Conservation (phyloP, 495 filamentous ascomycete genomes). For the Aspergillus heteromorphus region DNA sequence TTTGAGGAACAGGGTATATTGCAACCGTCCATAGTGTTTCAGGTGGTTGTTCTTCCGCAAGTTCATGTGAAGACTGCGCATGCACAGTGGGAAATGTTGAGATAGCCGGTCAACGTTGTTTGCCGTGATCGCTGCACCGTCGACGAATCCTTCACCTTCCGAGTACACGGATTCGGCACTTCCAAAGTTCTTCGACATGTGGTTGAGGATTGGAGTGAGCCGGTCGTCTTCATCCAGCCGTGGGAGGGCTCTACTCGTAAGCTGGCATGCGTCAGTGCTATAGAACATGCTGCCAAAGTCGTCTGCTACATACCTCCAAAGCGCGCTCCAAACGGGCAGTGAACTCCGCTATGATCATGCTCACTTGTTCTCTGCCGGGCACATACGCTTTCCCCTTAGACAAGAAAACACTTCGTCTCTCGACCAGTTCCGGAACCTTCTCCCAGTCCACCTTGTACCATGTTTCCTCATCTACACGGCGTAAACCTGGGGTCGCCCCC, state of each 20-base stretch:
- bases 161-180: slow-evolving; percentile 79
- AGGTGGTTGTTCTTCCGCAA: slow-evolving; percentile 81
- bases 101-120: slow-evolving; percentile 76
- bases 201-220: slow-evolving; percentile 85
- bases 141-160: slow-evolving; percentile 48
- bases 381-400: slow-evolving; percentile 86
- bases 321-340: slow-evolving; percentile 67
- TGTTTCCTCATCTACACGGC: slow-evolving; percentile 63
- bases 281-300: background rate
- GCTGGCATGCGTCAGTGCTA: slow-evolving; percentile 38
- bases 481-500: slow-evolving; percentile 47
- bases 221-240: slow-evolving; percentile 96
- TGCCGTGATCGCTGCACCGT: slow-evolving; percentile 71
- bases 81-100: slow-evolving; percentile 88
- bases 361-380: slow-evolving; percentile 75
- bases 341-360: slow-evolving; percentile 86
- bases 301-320: slow-evolving; percentile 58
- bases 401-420: slow-evolving; percentile 69
- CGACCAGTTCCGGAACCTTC: slow-evolving; percentile 84
- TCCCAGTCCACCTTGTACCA: slow-evolving; percentile 98
- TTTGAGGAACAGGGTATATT: slow-evolving; percentile 97
- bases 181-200: slow-evolving; percentile 87
- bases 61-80: slow-evolving; percentile 80
- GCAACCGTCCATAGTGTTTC: slow-evolving; percentile 89
- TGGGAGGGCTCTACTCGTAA: slow-evolving; percentile 83